These are phyloP conservation scores for Coffea eugenioides DNA, from an alignment of 257 asterid genomes.

Conservation along the genomic window DNA sequence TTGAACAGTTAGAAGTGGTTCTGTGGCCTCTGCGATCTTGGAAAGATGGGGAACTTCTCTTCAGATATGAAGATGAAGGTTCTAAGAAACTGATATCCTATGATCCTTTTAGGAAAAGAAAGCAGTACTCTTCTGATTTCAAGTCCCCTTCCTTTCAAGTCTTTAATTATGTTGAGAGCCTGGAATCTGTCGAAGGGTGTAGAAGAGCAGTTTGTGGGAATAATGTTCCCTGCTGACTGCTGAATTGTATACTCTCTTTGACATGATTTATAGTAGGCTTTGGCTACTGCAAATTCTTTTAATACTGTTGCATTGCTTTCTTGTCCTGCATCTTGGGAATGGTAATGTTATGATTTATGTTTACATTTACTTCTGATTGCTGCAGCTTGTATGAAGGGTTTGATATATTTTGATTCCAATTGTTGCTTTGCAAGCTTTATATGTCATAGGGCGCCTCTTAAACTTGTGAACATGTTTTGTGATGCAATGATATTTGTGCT, in stretches of 20 bases:
- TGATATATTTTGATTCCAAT: too few species aligned
- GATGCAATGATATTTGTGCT: too few species aligned
- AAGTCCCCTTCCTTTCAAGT: background rate
- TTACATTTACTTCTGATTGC: too few species aligned
- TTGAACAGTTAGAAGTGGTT: background rate
- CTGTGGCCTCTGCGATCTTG: background rate
- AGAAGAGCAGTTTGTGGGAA: background rate
- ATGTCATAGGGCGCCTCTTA: too few species aligned
- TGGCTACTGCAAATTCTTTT: too few species aligned
- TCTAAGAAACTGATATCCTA: background rate
- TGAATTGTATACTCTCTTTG: background rate
- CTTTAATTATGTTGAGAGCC: conserved; percentile 8
- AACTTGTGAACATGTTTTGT: too few species aligned
- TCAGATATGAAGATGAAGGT: background rate
- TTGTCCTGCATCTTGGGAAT: too few species aligned
- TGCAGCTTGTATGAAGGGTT: too few species aligned
- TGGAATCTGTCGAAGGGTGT: background rate
- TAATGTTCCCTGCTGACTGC: background rate
- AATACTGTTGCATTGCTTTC: too few species aligned
- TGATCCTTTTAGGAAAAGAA: background rate
- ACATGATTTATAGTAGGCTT: too few species aligned
- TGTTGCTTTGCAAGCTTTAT: too few species aligned
- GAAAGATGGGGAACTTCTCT: background rate
- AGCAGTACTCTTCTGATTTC: background rate
- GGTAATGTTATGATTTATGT: too few species aligned